phyloP scores from a whole-genome alignment of 805 yeast species.

The Yamadazyma kitorensis region DNA sequence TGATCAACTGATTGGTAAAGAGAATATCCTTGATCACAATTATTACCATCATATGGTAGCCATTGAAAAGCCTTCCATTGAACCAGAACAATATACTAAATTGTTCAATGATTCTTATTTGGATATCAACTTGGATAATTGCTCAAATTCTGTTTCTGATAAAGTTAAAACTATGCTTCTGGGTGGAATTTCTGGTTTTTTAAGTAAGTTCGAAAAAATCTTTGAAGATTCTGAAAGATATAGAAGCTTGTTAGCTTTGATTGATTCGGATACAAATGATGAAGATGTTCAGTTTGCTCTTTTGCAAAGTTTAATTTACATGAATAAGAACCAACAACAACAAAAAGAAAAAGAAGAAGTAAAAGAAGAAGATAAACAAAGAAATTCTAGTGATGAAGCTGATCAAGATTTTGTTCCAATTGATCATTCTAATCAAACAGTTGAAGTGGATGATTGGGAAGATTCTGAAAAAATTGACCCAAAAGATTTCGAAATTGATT shows the following conservation, averaged over 20 bases:
- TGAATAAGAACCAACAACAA: constrained; percentile 2
- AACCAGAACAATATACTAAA: background rate
- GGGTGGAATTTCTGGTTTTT: constrained; percentile 16
- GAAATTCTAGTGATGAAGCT: background rate
- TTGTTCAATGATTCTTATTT: constrained; percentile 15
- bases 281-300: constrained; percentile 23
- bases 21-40: constrained; percentile 5
- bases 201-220: constrained; percentile 10
- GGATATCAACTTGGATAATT: constrained; percentile 25
- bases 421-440: constrained; percentile 1
- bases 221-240: constrained; percentile 22
- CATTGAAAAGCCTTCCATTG: constrained; percentile 4
- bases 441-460: constrained; percentile 5
- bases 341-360: constrained; percentile 1
- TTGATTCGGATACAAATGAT: constrained; percentile 12
- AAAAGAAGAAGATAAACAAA: background rate
- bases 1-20: constrained; percentile 4
- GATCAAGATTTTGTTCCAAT: background rate
- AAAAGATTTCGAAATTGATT: background rate
- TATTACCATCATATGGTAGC: constrained; percentile 9
- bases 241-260: constrained; percentile 17
- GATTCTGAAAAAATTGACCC: background rate
- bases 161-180: constrained; percentile 18
- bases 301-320: constrained; percentile 18
- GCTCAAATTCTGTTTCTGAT: constrained; percentile 14